Conservation (phyloP, 306 rosid species). For the Casuarina cunninghamiana region DNA sequence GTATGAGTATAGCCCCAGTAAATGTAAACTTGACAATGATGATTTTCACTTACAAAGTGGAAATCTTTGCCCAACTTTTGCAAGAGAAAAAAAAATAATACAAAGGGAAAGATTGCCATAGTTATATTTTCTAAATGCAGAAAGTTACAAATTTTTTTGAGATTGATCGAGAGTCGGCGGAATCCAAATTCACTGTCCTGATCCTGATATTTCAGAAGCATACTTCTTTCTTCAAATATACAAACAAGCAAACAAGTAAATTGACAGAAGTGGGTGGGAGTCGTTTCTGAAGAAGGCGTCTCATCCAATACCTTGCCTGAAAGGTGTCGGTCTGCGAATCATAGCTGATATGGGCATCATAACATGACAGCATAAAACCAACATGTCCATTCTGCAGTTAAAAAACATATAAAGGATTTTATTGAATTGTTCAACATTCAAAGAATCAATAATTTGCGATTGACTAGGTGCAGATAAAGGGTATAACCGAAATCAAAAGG, state of each 20-base stretch:
- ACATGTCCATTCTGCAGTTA: slow-evolving; percentile 81
- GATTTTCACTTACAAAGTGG: background rate
- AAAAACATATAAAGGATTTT: slow-evolving; percentile 4
- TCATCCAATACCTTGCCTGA: slow-evolving; percentile 71
- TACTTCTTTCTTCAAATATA: slow-evolving; percentile 3
- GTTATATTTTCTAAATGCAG: background rate
- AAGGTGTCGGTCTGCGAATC: slow-evolving; percentile 59
- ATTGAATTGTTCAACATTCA: slow-evolving; percentile 9
- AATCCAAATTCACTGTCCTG: background rate
- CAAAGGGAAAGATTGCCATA: background rate
- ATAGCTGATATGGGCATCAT: slow-evolving; percentile 84
- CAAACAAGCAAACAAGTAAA: slow-evolving; percentile 9
- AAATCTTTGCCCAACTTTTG: background rate
- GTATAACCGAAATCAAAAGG: background rate
- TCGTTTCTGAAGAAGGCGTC: slow-evolving; percentile 10
- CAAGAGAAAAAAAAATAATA: no score
- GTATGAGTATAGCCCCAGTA: slow-evolving; percentile 12
- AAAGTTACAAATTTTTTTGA: no score
- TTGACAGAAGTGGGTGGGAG: slow-evolving; percentile 7
- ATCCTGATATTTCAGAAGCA: background rate
- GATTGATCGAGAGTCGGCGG: background rate
- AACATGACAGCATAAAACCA: slow-evolving; percentile 92
- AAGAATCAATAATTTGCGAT: background rate
- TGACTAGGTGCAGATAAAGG: slow-evolving; percentile 10
- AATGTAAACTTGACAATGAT: background rate